These are phyloP conservation scores for Pleurotus sapidus DNA, from an alignment of 768 basidiomycete species.

Conservation along the genomic window DNA sequence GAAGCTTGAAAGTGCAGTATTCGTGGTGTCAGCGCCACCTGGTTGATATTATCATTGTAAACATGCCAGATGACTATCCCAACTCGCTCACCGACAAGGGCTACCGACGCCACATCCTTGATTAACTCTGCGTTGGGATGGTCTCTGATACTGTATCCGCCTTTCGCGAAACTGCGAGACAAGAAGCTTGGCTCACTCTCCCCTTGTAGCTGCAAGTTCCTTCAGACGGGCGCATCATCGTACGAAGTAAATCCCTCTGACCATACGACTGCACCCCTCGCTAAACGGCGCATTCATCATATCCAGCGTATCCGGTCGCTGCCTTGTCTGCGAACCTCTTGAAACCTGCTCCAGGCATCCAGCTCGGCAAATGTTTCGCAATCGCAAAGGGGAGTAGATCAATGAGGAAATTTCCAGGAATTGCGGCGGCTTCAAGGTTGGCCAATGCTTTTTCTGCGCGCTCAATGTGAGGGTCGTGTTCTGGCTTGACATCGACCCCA, in stretches of 20 bases:
- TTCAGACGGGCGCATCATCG: not conserved
- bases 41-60: not conserved
- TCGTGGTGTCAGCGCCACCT: slow-evolving; percentile 41
- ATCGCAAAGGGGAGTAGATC: slow-evolving; percentile 12
- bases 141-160: not conserved
- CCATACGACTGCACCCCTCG: not conserved
- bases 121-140: not conserved
- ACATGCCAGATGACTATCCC: not conserved
- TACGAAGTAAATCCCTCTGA: not conserved
- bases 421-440: slow-evolving; percentile 18
- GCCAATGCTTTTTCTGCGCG: slow-evolving; percentile 23
- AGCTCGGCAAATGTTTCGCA: slow-evolving; percentile 2
- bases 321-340: not conserved
- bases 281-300: not conserved
- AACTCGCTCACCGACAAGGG: not conserved
- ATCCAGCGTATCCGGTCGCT: not conserved
- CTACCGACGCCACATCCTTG: not conserved
- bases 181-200: not conserved
- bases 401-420: slow-evolving; percentile 24
- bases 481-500: slow-evolving; percentile 27
- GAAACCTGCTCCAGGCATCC: slow-evolving; percentile 6
- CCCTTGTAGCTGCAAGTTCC: not conserved
- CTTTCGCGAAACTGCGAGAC: not conserved
- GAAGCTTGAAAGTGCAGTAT: slow-evolving; percentile 31
- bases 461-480: slow-evolving; percentile 25